These are phyloP conservation scores for Zygoascus sp. DNA, from an alignment of 1,139 yeast species.

Conservation along the genomic window DNA sequence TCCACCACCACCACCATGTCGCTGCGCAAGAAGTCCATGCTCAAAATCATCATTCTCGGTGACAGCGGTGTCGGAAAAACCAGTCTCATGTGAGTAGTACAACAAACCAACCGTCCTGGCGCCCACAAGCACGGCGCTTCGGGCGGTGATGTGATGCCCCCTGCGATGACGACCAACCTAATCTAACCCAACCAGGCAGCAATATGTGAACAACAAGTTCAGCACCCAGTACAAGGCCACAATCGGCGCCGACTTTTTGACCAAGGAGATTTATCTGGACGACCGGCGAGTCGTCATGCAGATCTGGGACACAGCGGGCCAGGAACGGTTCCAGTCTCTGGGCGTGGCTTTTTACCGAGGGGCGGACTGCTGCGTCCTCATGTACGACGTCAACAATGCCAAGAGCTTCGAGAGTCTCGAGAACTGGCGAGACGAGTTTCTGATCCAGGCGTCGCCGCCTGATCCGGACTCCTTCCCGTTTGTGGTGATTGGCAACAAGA, in stretches of 20 bases:
- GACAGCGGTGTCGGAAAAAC: constrained; percentile 99
- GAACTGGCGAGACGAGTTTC: constrained; percentile 93
- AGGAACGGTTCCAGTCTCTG: constrained; percentile 82
- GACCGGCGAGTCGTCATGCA: constrained; percentile 78
- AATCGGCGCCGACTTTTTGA: constrained; percentile 94
- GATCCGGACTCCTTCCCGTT: constrained; percentile 96
- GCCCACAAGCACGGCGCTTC: too few species aligned
- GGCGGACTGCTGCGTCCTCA: constrained; percentile 96
- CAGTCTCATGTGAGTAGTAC: constrained; percentile 56
- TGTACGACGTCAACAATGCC: constrained; percentile 89
- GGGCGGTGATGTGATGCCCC: too few species aligned
- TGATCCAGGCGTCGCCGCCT: constrained; percentile 85
- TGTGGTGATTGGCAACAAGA: constrained; percentile 89
- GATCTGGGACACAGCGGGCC: constrained; percentile 90
- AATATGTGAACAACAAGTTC: constrained; percentile 91
- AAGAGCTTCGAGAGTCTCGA: constrained; percentile 87
- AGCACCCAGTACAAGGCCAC: constrained; percentile 96
- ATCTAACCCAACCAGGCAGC: constrained; percentile 51
- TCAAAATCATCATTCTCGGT: constrained; percentile 91
- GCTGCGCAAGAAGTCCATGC: constrained; percentile 78
- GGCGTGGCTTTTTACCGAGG: constrained; percentile 98
- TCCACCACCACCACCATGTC: constrained; percentile 46
- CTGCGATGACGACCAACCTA: too few species aligned
- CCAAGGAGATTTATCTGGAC: constrained; percentile 83
- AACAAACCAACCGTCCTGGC: neutral